phyloP scores from a whole-genome alignment of 2,329 filamentous ascomycete species.

The Calycina herbarum region DNA sequence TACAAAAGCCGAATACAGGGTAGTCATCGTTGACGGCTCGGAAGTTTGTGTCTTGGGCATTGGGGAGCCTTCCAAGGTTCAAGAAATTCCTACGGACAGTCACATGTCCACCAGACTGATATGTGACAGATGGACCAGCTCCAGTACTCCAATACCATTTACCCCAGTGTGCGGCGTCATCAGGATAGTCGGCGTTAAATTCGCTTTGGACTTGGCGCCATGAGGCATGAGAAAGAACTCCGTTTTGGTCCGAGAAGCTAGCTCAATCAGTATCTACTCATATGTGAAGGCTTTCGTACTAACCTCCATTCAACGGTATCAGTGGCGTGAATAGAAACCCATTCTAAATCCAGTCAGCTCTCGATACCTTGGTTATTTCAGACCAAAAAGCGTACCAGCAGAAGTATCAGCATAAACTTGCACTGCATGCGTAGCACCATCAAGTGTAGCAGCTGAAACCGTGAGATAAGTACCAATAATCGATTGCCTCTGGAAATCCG shows the following conservation, averaged over 20 bases:
- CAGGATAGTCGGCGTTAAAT: slow-evolving; percentile 34
- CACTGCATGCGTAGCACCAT: slow-evolving; percentile 62
- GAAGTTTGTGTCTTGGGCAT: slow-evolving; percentile 64
- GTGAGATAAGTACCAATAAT: slow-evolving; percentile 70
- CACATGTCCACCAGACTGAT: slow-evolving; percentile 67
- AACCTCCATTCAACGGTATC: slow-evolving; percentile 60
- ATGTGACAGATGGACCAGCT: slow-evolving; percentile 55
- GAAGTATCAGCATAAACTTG: slow-evolving; percentile 73
- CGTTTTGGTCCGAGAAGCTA: slow-evolving; percentile 30
- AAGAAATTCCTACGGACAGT: slow-evolving; percentile 67
- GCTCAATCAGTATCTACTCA: background rate
- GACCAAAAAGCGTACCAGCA: slow-evolving; percentile 52
- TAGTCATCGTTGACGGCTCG: slow-evolving; percentile 68
- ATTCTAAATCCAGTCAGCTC: slow-evolving; percentile 54
- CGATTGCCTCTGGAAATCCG: slow-evolving; percentile 67
- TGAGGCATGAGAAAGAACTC: slow-evolving; percentile 28
- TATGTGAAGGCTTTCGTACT: slow-evolving; percentile 37
- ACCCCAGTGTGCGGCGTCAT: slow-evolving; percentile 71
- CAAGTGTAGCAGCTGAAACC: slow-evolving; percentile 60
- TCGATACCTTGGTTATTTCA: background rate
- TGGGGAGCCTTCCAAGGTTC: slow-evolving; percentile 59
- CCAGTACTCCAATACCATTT: slow-evolving; percentile 74
- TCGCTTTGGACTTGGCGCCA: slow-evolving; percentile 32
- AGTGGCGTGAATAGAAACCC: slow-evolving; percentile 62
- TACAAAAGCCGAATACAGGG: slow-evolving; percentile 74